These are phyloP conservation scores for Geranium brycei DNA, from an alignment of 345 rosid species.

Conservation along the genomic window DNA sequence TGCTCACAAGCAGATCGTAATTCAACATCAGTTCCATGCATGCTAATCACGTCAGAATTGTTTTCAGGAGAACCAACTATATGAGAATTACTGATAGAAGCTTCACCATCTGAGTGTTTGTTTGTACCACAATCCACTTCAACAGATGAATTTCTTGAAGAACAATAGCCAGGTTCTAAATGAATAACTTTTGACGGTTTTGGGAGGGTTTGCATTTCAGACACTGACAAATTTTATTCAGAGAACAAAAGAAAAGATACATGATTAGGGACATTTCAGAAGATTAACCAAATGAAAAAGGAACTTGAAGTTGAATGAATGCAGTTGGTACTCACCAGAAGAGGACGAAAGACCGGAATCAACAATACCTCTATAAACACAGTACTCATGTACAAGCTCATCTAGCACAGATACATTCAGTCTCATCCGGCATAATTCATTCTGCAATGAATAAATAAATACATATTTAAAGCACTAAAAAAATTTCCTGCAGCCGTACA, in stretches of 20 bases:
- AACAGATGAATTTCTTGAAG: slow-evolving; percentile 34
- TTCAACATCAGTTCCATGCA: slow-evolving; percentile 41
- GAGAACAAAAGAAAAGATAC: slow-evolving; percentile 3
- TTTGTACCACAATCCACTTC: slow-evolving; percentile 35
- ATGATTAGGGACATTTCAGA: neutral
- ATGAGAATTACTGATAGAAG: slow-evolving; percentile 22
- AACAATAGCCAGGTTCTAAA: slow-evolving; percentile 27
- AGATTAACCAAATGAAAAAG: slow-evolving; percentile 6
- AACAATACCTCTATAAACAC: slow-evolving; percentile 82
- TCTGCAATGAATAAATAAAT: slow-evolving; percentile 34
- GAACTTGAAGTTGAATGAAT: slow-evolving; percentile 3
- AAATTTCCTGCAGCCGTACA: neutral
- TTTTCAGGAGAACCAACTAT: slow-evolving; percentile 30
- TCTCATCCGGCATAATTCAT: slow-evolving; percentile 84
- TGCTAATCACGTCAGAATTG: slow-evolving; percentile 30
- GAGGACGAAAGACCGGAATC: slow-evolving; percentile 27
- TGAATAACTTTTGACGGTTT: slow-evolving; percentile 30
- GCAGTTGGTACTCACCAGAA: slow-evolving; percentile 28
- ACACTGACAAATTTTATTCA: slow-evolving; percentile 8
- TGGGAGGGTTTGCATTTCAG: slow-evolving; percentile 28
- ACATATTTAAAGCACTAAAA: neutral
- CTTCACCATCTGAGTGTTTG: slow-evolving; percentile 51
- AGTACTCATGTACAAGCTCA: slow-evolving; percentile 76
- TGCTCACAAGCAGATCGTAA: slow-evolving; percentile 42
- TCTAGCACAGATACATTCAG: slow-evolving; percentile 65